phyloP scores from a whole-genome alignment of 169 alveolate genomes.

The Eimeria brunetti region DNA sequence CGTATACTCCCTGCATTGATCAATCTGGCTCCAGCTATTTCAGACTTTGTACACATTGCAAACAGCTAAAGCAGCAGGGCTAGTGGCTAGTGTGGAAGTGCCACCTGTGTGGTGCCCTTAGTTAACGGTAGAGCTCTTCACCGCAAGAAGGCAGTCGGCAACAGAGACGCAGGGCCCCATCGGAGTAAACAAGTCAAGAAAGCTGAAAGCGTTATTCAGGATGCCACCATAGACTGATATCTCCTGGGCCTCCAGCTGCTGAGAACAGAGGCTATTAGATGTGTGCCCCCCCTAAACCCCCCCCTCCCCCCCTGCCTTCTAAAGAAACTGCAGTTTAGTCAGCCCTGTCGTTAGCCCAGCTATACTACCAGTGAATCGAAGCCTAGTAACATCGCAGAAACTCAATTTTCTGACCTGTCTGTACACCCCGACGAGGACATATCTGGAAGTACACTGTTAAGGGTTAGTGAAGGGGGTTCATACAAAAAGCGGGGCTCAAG shows the following conservation, averaged over 20 bases:
- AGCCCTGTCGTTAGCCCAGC: no score
- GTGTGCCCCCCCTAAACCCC: no score
- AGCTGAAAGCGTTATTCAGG: no score
- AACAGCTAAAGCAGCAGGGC: not conserved
- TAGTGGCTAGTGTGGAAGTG: not conserved
- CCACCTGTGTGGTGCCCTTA: not conserved
- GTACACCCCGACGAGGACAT: not conserved
- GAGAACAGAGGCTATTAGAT: no score
- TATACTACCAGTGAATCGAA: not conserved
- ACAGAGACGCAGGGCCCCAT: no score
- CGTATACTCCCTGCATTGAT: not conserved
- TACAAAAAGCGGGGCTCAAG: not conserved
- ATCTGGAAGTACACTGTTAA: not conserved
- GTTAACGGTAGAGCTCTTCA: not conserved
- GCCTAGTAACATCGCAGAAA: not conserved
- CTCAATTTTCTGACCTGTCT: not conserved
- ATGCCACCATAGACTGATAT: no score
- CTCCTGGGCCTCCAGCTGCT: no score
- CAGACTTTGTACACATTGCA: not conserved
- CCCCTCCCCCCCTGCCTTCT: no score
- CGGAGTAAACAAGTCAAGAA: no score
- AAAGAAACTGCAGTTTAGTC: no score
- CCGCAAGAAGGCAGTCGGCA: no score
- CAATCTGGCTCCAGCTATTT: not conserved
- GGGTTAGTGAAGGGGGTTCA: not conserved